A percentile compares a stretch with the other conserved stretches of the same genome.
These are phyloP conservation scores for Metschnikowia reukaufii DNA, from an alignment of 805 yeast species.

Conservation along the genomic window DNA sequence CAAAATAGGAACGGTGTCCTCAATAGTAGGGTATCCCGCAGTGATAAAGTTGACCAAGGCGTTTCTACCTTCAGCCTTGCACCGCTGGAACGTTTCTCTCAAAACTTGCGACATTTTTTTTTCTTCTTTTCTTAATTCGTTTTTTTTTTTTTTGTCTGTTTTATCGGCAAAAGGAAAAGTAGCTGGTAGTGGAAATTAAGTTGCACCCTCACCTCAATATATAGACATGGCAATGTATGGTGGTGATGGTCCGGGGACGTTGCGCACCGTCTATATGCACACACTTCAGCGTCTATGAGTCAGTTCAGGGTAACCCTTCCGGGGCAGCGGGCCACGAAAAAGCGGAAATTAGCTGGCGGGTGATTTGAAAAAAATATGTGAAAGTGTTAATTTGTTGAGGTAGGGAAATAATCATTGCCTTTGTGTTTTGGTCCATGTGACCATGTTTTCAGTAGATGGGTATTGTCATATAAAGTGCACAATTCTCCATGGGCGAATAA, in stretches of 20 bases:
- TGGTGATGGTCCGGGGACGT: not conserved
- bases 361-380: not conserved
- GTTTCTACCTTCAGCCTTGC: conserved; percentile 68
- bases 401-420: too few relatives aligned
- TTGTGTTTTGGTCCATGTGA: too few relatives aligned
- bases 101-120: conserved; percentile 50
- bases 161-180: too few relatives aligned
- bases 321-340: not conserved
- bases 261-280: conserved; percentile 1
- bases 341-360: not conserved
- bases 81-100: conserved; percentile 58
- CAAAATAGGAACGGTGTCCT: conserved; percentile 83
- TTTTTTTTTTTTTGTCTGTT: not conserved
- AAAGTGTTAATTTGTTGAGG: too few relatives aligned
- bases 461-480: too few relatives aligned
- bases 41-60: conserved; percentile 92
- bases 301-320: conserved; percentile 35
- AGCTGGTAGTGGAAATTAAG: not conserved
- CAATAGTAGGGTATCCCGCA: conserved; percentile 88
- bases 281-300: conserved; percentile 20
- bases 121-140: not conserved
- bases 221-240: too few relatives aligned
- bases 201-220: not conserved
- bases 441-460: too few relatives aligned
- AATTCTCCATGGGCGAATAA: too few relatives aligned